Percentiles rank a stretch among this genome's conserved stretches.
Conservation (phyloP, 1,139 yeast genomes). For the Lodderomyces metapsilosis region DNA sequence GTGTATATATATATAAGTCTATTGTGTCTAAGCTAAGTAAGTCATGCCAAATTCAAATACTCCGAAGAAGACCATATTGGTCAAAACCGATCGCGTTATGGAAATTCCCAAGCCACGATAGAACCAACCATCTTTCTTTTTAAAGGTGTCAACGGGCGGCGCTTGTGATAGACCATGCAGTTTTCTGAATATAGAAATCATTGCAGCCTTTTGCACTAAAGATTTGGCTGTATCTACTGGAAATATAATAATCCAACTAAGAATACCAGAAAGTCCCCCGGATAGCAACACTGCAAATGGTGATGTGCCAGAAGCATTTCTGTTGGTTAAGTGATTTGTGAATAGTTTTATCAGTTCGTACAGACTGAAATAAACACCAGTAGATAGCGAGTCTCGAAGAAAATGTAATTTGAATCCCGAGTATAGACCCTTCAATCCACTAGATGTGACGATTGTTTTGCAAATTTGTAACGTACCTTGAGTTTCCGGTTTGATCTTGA, state of each 20-base stretch:
- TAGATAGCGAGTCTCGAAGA: slow-evolving; percentile 64
- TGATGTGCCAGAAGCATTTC: slow-evolving; percentile 28
- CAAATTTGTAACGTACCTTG: slow-evolving; percentile 36
- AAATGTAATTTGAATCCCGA: slow-evolving; percentile 72
- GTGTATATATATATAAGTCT: not conserved
- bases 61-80: slow-evolving; percentile 75
- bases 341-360: slow-evolving; percentile 69
- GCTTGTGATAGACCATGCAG: slow-evolving; percentile 39
- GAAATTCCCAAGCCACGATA: slow-evolving; percentile 81
- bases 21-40: slow-evolving; percentile 26
- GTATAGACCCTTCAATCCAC: slow-evolving; percentile 65
- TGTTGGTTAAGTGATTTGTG: slow-evolving; percentile 33
- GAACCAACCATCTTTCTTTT: slow-evolving; percentile 9
- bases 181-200: slow-evolving; percentile 58
- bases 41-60: slow-evolving; percentile 67
- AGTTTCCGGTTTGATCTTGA: slow-evolving; percentile 10
- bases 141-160: not conserved
- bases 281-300: slow-evolving; percentile 49
- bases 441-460: slow-evolving; percentile 52
- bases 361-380: slow-evolving; percentile 71
- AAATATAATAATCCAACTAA: slow-evolving; percentile 71
- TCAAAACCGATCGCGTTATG: slow-evolving; percentile 64
- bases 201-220: slow-evolving; percentile 69
- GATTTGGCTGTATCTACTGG: slow-evolving; percentile 83
- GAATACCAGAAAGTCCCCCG: slow-evolving; percentile 78